phyloP scores from a whole-genome alignment of 805 yeast species.

The Saturnispora quitensis region DNA sequence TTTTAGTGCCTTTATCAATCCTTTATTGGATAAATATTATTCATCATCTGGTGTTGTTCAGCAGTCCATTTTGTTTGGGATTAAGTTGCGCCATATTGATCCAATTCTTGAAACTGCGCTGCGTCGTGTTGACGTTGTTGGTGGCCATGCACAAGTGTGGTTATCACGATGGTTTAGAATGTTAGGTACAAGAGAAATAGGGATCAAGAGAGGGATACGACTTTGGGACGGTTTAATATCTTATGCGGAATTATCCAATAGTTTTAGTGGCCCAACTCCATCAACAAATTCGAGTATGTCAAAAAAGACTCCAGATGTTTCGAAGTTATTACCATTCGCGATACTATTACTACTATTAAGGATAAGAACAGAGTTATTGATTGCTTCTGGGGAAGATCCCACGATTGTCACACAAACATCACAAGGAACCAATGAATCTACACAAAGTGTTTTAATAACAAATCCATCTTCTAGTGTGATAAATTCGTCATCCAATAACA shows the following conservation, averaged over 20 bases:
- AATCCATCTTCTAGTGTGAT: neutral
- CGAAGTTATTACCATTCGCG: slow-evolving; percentile 30
- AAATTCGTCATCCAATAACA: neutral
- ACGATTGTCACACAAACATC: neutral
- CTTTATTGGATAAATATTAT: slow-evolving; percentile 30
- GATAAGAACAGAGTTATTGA: slow-evolving; percentile 9
- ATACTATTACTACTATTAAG: slow-evolving; percentile 32
- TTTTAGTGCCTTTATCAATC: slow-evolving; percentile 32
- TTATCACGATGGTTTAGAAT: slow-evolving; percentile 43
- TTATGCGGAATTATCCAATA: slow-evolving; percentile 9
- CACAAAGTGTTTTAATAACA: neutral
- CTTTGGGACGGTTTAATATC: slow-evolving; percentile 44
- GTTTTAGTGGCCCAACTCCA: slow-evolving; percentile 6
- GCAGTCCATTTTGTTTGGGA: slow-evolving; percentile 41
- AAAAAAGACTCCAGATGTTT: slow-evolving; percentile 7
- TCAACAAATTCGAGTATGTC: slow-evolving; percentile 5
- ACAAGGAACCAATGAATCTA: neutral
- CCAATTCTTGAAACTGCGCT: slow-evolving; percentile 12
- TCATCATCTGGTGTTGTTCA: slow-evolving; percentile 34
- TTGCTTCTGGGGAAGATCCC: slow-evolving; percentile 7
- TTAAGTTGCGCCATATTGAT: slow-evolving; percentile 41
- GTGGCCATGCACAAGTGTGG: slow-evolving; percentile 39
- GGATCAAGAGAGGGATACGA: slow-evolving; percentile 26
- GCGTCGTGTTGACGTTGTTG: slow-evolving; percentile 8
- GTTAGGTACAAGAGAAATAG: slow-evolving; percentile 40